Evolutionary conservation across 345 rosid species (phyloP).

Genomic region (Hirschfeldia incana): DNA sequence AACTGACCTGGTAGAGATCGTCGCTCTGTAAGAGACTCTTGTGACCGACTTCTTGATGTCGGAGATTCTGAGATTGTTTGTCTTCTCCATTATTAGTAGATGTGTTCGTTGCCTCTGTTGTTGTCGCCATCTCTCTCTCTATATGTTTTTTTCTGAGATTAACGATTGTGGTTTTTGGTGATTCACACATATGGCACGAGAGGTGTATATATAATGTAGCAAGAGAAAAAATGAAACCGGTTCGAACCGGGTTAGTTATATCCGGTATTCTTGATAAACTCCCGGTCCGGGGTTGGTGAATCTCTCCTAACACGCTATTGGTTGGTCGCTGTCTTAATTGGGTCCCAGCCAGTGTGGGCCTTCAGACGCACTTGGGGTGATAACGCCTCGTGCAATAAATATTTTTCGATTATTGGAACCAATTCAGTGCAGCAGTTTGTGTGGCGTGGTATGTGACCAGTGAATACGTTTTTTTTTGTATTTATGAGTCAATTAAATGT

Average conservation of each 20-base stretch:
- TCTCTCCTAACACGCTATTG: constrained; percentile 36
- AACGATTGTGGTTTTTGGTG: constrained; percentile 27
- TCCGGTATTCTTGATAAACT: neutral
- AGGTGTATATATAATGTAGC: constrained; percentile 26
- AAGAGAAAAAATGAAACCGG: constrained; percentile 6
- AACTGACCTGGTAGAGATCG: constrained; percentile 78
- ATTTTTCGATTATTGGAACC: neutral
- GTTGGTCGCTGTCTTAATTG: constrained; percentile 18
- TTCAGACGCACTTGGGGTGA: constrained; percentile 14
- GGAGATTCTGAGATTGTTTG: constrained; percentile 52
- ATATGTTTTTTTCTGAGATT: neutral
- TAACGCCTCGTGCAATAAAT: constrained; percentile 22
- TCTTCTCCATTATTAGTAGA: constrained; percentile 56
- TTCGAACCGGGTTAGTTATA: constrained; percentile 24
- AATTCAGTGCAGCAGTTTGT: constrained; percentile 6
- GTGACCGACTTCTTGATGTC: constrained; percentile 95
- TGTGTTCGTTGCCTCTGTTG: constrained; percentile 43
- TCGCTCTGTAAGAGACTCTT: constrained; percentile 93
- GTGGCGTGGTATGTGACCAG: constrained; percentile 6
- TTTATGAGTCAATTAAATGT: neutral
- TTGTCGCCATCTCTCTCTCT: constrained; percentile 26
- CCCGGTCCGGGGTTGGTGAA: constrained; percentile 41
- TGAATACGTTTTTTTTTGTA: neutral
- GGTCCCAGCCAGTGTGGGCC: constrained; percentile 30
- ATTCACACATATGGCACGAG: constrained; percentile 22